A percentile compares a stretch with the other conserved stretches of the same genome.
These are phyloP conservation scores for Arbutus unedo DNA, from an alignment of 148 eudicot genomes.

Conservation along the genomic window DNA sequence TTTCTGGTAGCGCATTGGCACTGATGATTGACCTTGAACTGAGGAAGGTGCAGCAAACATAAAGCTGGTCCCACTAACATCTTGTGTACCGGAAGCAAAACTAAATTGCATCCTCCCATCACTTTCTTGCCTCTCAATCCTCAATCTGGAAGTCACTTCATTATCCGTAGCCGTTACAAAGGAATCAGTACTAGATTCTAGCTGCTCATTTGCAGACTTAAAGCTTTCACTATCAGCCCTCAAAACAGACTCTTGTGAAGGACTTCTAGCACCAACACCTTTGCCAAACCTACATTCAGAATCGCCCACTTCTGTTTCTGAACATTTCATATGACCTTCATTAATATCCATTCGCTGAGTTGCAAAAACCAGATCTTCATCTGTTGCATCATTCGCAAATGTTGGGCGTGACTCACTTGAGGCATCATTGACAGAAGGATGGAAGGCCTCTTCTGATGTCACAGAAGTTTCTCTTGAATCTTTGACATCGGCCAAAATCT, in stretches of 20 bases:
- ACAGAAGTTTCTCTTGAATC: conserved; percentile 45
- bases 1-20: conserved; percentile 42
- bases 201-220: conserved; percentile 56
- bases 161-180: conserved; percentile 38
- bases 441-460: conserved; percentile 37
- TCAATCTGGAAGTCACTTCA: conserved; percentile 50
- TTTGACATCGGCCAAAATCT: conserved; percentile 32
- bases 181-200: conserved; percentile 39
- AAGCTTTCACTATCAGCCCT: conserved; percentile 74
- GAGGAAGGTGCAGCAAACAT: conserved; percentile 71
- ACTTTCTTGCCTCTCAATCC: conserved; percentile 7
- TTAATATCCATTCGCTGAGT: conserved; percentile 50
- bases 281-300: conserved; percentile 27
- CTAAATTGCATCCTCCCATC: conserved; percentile 1
- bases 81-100: conserved; percentile 43
- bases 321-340: conserved; percentile 31
- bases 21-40: conserved; percentile 38
- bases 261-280: conserved; percentile 29
- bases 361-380: conserved; percentile 57
- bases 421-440: conserved; percentile 24
- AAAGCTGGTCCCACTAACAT: conserved; percentile 42
- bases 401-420: conserved; percentile 29
- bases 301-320: conserved; percentile 27
- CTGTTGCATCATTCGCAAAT: conserved; percentile 28
- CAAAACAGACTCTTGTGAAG: conserved; percentile 40